Evolutionary conservation across 164 flowering plant species (phyloP), one percentile per base, ranked within the genome.

Genomic region (Macadamia integrifolia): DNA sequence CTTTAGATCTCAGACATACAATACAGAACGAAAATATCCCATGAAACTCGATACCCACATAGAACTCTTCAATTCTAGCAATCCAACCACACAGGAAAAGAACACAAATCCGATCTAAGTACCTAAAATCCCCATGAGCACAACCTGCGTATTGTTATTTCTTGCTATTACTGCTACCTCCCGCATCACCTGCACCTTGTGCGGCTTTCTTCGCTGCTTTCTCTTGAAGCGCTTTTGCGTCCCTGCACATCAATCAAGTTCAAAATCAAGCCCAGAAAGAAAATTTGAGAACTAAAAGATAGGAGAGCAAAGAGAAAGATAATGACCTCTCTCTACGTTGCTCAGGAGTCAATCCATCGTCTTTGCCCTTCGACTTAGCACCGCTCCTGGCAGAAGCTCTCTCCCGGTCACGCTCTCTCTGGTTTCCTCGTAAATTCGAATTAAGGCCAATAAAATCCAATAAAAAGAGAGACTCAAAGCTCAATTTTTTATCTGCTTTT

Each of bases 171-270:
- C 78, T 79, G 53, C 75, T 82, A 74, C 82, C 57, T 53, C 18
- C 83, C 7, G 84, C 75, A 48, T 81, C 78, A 13, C 72, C 81
- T 52, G 81, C 86, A 9, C 70, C 64, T 70, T 78, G 72, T 3
- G 66, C 87, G 15, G 92, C 92, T 78, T 90, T 90, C 82, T 87
- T 90, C 6, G 97, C 92, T 7, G 71, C 4, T 78, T 90, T 90
- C 66, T 90, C 97, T 61, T 90, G 93, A 61, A 90, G 91, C 2
- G 97, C 97, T 65, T 90, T 90, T 0, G 86, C 97, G 76, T 90
- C 97, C 80, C 97, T 88, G 70, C 15, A 31, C 32, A 53, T 63
- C 61, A 74, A 12, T 2, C 32, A 23, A 13, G 72, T 67, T 17
- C 23, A 15, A 56, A 44, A 57, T 9, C 17, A 1, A 29, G 56